These are phyloP conservation scores for Globisporangium alternatum DNA, from an alignment of 352 stramenopile genomes.

Conservation along the genomic window DNA sequence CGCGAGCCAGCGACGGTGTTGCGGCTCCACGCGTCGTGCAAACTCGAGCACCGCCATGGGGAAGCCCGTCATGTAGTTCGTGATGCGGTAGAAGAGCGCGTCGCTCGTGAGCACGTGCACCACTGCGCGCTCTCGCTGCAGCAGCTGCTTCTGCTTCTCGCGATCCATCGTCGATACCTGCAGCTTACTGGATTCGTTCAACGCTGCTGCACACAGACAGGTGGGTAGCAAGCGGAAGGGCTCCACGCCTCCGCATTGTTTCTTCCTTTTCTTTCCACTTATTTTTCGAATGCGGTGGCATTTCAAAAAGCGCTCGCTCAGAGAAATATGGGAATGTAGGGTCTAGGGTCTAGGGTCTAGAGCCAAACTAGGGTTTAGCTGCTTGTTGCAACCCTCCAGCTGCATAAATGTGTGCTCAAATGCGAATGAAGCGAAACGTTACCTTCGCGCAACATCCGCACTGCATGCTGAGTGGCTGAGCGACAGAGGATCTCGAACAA, in stretches of 20 bases:
- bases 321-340: no score
- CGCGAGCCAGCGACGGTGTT: conserved; percentile 2
- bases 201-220: background rate
- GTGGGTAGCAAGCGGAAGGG: no score
- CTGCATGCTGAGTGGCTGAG: conserved; percentile 1
- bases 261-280: background rate
- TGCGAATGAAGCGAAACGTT: background rate
- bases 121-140: background rate
- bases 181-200: background rate
- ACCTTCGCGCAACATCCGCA: conserved; percentile 7
- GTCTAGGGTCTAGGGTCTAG: no score
- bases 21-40: background rate
- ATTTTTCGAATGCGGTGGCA: background rate
- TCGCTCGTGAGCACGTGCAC: conserved; percentile 3
- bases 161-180: background rate
- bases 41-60: background rate
- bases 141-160: background rate
- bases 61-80: background rate
- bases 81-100: background rate
- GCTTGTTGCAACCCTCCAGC: no score
- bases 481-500: conserved; percentile 11
- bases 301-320: no score
- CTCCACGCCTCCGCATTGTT: background rate
- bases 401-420: no score
- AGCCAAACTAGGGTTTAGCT: no score